A percentile compares a stretch with the other conserved stretches of the same genome.
phyloP scores from a whole-genome alignment of 257 asterid species.

The Verbena officinalis region DNA sequence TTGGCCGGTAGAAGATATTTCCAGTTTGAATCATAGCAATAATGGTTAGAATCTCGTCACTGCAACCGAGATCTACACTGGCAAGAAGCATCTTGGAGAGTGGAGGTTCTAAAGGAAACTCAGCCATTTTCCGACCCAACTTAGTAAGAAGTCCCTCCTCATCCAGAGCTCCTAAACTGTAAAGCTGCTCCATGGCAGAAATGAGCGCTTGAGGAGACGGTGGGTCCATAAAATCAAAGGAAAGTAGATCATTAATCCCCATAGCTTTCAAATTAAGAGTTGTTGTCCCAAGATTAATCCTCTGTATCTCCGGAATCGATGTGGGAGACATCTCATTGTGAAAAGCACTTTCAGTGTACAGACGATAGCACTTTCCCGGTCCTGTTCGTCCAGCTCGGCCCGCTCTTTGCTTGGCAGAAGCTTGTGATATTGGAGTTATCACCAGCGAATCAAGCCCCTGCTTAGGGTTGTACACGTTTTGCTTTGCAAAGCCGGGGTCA shows the following conservation, averaged over 20 bases:
- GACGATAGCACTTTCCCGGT: conserved; percentile 96
- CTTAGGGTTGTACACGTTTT: conserved; percentile 93
- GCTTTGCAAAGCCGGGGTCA: conserved; percentile 97
- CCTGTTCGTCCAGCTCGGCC: conserved; percentile 96
- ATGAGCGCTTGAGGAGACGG: conserved; percentile 95
- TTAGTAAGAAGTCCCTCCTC: conserved; percentile 93
- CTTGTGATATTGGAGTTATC: conserved; percentile 96
- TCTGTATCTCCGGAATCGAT: conserved; percentile 85
- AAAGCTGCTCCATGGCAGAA: conserved; percentile 93
- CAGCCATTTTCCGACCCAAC: conserved; percentile 98
- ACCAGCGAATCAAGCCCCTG: conserved; percentile 92
- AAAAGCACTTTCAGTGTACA: conserved; percentile 91
- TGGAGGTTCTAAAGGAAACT: conserved; percentile 92
- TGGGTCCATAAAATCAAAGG: conserved; percentile 97
- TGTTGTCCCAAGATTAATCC: conserved; percentile 89
- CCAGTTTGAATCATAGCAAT: conserved; percentile 97
- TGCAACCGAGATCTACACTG: conserved; percentile 89
- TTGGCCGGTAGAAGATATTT: conserved; percentile 85
- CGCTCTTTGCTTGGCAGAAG: conserved; percentile 95
- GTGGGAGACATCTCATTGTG: conserved; percentile 98
- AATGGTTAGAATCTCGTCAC: conserved; percentile 89
- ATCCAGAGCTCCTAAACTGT: conserved; percentile 91
- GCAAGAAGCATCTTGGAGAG: conserved; percentile 94
- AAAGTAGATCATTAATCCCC: conserved; percentile 88
- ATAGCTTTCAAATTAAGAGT: conserved; percentile 91